These are phyloP conservation scores for Ceratocystis alfenasii DNA, from an alignment of 2,329 filamentous ascomycete species.

Conservation along the genomic window DNA sequence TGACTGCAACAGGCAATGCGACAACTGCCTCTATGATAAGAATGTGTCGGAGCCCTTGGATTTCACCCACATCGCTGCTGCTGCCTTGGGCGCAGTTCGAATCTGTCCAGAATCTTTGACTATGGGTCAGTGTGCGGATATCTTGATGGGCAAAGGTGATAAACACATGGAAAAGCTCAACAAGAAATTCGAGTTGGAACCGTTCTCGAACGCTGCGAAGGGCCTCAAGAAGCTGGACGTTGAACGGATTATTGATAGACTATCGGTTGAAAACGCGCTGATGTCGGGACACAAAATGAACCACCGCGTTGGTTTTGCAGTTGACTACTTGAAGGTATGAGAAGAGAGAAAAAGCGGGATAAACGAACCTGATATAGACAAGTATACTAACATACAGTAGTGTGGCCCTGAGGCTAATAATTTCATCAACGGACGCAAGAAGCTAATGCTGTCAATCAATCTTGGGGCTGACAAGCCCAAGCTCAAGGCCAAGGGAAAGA, in stretches of 20 bases:
- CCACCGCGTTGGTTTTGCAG: slow-evolving; percentile 50
- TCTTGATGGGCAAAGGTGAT: slow-evolving; percentile 50
- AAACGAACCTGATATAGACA: no score
- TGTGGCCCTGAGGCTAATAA: slow-evolving; percentile 33
- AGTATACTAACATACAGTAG: slow-evolving; percentile 24
- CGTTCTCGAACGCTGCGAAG: slow-evolving; percentile 56
- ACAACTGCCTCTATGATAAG: slow-evolving; percentile 67
- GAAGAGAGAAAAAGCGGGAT: no score
- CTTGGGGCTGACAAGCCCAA: slow-evolving; percentile 27
- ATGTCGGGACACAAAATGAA: slow-evolving; percentile 54
- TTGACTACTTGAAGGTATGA: slow-evolving; percentile 56
- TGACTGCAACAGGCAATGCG: slow-evolving; percentile 65
- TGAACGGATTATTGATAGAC: slow-evolving; percentile 68
- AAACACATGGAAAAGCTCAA: slow-evolving; percentile 16
- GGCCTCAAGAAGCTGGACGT: slow-evolving; percentile 62
- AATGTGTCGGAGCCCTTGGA: slow-evolving; percentile 61
- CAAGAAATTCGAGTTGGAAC: background rate
- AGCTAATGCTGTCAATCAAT: slow-evolving; percentile 36
- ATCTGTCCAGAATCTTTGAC: slow-evolving; percentile 52
- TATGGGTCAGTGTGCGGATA: slow-evolving; percentile 68
- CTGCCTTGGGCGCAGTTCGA: slow-evolving; percentile 55
- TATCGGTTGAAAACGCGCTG: slow-evolving; percentile 63
- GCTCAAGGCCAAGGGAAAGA: slow-evolving; percentile 31
- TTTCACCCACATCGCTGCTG: slow-evolving; percentile 61
- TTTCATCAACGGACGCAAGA: slow-evolving; percentile 36